These are phyloP conservation scores for Pestalotiopsis sp. DNA, from an alignment of 2,329 filamentous ascomycete genomes.

Conservation along the genomic window DNA sequence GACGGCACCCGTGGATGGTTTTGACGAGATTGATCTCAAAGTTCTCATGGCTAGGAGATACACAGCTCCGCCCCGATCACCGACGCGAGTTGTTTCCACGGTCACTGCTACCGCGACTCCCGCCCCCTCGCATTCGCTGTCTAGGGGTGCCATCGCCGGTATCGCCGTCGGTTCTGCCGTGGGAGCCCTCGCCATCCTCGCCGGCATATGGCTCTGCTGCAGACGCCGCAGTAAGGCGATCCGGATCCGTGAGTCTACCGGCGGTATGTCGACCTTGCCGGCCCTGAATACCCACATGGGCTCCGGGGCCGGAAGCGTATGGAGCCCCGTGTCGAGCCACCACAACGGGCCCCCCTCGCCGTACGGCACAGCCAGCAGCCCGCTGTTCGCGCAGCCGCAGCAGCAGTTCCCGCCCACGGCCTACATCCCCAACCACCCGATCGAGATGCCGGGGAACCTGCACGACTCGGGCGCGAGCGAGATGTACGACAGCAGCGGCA, in stretches of 20 bases:
- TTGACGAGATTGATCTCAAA: slow-evolving; percentile 51
- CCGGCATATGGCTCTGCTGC: slow-evolving; percentile 34
- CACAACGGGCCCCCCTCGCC: not conserved
- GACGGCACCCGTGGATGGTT: slow-evolving; percentile 51
- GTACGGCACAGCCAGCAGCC: not conserved
- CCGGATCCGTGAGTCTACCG: not conserved
- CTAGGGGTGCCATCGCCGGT: slow-evolving; percentile 33
- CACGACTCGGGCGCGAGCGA: not conserved
- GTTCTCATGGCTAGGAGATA: slow-evolving; percentile 57
- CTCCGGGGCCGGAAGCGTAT: not conserved
- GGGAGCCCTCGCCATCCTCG: slow-evolving; percentile 29
- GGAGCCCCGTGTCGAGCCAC: not conserved
- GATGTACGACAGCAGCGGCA: not conserved
- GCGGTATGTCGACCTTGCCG: not conserved
- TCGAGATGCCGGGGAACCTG: slow-evolving; percentile 9
- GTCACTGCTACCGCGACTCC: not conserved
- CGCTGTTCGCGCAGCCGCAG: not conserved
- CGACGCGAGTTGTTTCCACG: slow-evolving; percentile 47
- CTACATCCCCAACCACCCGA: slow-evolving; percentile 6
- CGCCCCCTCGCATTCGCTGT: slow-evolving; percentile 20
- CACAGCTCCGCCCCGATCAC: slow-evolving; percentile 45
- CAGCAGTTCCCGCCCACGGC: not conserved
- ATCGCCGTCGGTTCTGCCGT: slow-evolving; percentile 43
- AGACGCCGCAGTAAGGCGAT: slow-evolving; percentile 22
- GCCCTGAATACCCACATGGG: not conserved